A percentile compares a stretch with the other conserved stretches of the same genome.
Evolutionary conservation across 495 filamentous ascomycete genomes (phyloP).

Genomic region (Aspergillus cavernicola): DNA sequence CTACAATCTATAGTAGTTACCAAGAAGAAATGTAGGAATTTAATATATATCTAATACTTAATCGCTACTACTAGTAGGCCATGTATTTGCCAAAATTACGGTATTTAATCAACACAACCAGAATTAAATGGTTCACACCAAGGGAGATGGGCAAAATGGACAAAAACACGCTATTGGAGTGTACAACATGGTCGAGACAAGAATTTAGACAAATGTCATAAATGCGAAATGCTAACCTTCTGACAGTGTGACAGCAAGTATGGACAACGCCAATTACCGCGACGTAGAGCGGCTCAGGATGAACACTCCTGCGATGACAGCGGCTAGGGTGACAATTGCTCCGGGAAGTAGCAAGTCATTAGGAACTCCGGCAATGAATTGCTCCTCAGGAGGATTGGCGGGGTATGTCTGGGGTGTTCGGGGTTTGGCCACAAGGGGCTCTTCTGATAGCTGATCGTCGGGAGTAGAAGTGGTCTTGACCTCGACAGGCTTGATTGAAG

Average conservation of each 20-base stretch:
- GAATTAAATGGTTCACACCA: constrained; percentile 4
- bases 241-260: not conserved
- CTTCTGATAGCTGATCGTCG: constrained; percentile 41
- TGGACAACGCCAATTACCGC: constrained; percentile 42
- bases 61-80: constrained; percentile 4
- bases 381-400: constrained; percentile 57
- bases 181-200: constrained; percentile 17
- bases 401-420: constrained; percentile 27
- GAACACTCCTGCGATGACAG: constrained; percentile 92
- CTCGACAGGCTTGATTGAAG: constrained; percentile 56
- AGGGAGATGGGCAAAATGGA: not conserved
- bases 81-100: constrained; percentile 24
- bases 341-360: constrained; percentile 93
- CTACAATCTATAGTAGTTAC: not conserved
- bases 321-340: constrained; percentile 89
- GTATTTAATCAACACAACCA: constrained; percentile 24
- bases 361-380: constrained; percentile 84
- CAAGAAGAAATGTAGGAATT: not conserved
- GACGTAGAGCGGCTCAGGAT: constrained; percentile 74
- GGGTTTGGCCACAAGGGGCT: constrained; percentile 47
- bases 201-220: constrained; percentile 12
- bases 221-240: constrained; percentile 11
- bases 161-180: constrained; percentile 17
- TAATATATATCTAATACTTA: not conserved
- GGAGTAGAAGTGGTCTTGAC: constrained; percentile 53